Evolutionary conservation across 1,284 basidiomycete genomes (phyloP), one percentile per base, ranked within the genome.

Genomic region (Cutaneotrichosporon cutaneum): DNA sequence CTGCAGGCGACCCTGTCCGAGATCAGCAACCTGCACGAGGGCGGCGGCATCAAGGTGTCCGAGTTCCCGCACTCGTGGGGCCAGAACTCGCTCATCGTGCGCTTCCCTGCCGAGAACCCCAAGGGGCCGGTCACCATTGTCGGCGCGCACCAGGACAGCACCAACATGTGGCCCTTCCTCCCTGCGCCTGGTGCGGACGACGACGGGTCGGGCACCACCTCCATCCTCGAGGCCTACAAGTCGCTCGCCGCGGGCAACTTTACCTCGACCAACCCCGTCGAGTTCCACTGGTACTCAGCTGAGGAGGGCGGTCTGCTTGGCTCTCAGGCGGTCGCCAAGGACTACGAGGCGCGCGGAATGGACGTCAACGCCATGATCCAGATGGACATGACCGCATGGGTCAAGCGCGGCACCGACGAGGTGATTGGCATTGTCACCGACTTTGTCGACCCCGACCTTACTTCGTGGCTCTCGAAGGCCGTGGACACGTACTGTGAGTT

Each of bases 281-380:
- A 98, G 76, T 95, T 97, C 79, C 94, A 96, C 77, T 99, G 90
- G 89, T 98, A 93, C 77, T 90, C 90, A 57, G 94, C 93, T 53
- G 93, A 96, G 73, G 93, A 96, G 82, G 90, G 88, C 50, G 95
- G 95, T n/a, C 84, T 98, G 35, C 87, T 99, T 59, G 95, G 95
- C 45, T 92, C 90, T 47, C 92, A 96, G 77, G 94, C 92, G 11
- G 86, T 99, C 52, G 94, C 92, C 33, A 83, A 84, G 69, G 83
- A 84, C 58, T 99, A 98, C 75, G 86, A 86, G 69, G 76, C 81
- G 24, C 81, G 83, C 60, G 81, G 80, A 9, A 82, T 84, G 54
- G 85, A 88, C 68, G 90, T 97, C 61, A 82, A 88, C 73, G 92
- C 89, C 47, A 96, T 96, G 93, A 87, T 91, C 69, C 77, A 81